A percentile compares a stretch with the other conserved stretches of the same genome.
phyloP scores from a whole-genome alignment of 768 basidiomycete genomes.

The Rhizopogon vesiculosus region DNA sequence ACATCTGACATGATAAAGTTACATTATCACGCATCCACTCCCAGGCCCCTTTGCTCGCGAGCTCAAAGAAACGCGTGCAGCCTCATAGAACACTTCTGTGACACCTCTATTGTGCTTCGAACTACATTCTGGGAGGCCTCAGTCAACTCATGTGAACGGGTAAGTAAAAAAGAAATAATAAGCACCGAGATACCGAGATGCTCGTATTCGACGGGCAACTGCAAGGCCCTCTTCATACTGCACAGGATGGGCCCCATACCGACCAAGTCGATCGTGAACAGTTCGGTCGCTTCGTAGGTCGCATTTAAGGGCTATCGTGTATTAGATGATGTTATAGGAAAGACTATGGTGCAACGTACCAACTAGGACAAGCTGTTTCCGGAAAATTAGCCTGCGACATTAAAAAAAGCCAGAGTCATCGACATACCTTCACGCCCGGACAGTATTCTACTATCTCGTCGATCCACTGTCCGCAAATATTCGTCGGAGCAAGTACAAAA shows the following conservation, averaged over 20 bases:
- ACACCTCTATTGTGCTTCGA: conserved; percentile 97
- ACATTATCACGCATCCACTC: conserved; percentile 57
- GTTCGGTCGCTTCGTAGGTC: conserved; percentile 85
- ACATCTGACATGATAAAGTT: background rate
- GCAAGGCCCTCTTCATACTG: conserved; percentile 92
- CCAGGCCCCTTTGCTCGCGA: conserved; percentile 67
- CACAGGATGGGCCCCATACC: conserved; percentile 66
- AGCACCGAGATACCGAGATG: conserved; percentile 87
- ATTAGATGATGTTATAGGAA: background rate
- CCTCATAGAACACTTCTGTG: conserved; percentile 88
- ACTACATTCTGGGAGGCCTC: conserved; percentile 70
- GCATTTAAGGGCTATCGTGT: conserved; percentile 78
- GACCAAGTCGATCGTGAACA: conserved; percentile 66
- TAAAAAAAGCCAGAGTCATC: conserved; percentile 1
- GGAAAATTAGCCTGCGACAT: conserved; percentile 4
- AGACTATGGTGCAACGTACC: conserved; percentile 46
- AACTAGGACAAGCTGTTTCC: conserved; percentile 72
- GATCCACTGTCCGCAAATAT: conserved; percentile 64
- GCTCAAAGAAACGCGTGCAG: conserved; percentile 77
- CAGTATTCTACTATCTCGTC: conserved; percentile 91
- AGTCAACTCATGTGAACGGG: background rate
- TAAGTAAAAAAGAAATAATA: conserved; percentile 6
- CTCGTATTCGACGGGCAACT: conserved; percentile 86
- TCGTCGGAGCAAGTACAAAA: background rate
- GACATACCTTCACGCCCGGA: conserved; percentile 85